Conservation (phyloP, 768 basidiomycete genomes). For the Trametopsis cervina region DNA sequence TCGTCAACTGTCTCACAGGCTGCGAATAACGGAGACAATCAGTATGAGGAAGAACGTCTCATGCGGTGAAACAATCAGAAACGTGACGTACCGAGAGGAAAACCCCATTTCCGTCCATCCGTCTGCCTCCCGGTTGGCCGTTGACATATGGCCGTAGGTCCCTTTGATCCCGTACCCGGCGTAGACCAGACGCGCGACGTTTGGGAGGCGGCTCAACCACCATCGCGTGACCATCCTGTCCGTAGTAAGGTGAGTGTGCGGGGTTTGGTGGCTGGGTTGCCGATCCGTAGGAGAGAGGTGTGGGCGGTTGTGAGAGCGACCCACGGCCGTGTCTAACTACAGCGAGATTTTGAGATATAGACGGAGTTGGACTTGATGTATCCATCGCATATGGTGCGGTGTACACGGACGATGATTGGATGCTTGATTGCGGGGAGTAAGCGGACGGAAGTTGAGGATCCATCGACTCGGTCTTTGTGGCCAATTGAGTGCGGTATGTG, state of each 20-base stretch:
- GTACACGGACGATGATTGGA: constrained; percentile 30
- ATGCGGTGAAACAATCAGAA: too few relatives aligned
- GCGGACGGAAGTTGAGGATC: constrained; percentile 43
- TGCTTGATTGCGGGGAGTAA: constrained; percentile 43
- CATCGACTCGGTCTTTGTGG: constrained; percentile 43
- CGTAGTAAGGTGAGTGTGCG: constrained; percentile 46
- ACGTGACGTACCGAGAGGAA: constrained; percentile 74
- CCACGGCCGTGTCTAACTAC: constrained; percentile 40
- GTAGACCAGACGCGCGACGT: constrained; percentile 69
- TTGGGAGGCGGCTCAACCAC: constrained; percentile 58
- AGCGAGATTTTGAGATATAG: constrained; percentile 39
- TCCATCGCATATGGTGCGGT: constrained; percentile 56
- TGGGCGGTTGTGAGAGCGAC: constrained; percentile 64
- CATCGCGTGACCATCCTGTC: constrained; percentile 61
- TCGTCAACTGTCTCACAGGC: constrained; percentile 71
- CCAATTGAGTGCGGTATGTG: constrained; percentile 42
- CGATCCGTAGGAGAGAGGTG: constrained; percentile 57
- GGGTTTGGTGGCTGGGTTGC: constrained; percentile 34
- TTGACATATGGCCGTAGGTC: constrained; percentile 78
- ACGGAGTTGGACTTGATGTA: constrained; percentile 56
- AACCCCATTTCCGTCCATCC: constrained; percentile 70
- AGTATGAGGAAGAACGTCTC: too few relatives aligned
- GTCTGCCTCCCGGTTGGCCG: constrained; percentile 51
- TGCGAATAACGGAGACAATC: constrained; percentile 21
- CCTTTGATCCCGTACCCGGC: constrained; percentile 65